Conservation (phyloP, 139 green algal genomes). For the Coccomyxa sp. region DNA sequence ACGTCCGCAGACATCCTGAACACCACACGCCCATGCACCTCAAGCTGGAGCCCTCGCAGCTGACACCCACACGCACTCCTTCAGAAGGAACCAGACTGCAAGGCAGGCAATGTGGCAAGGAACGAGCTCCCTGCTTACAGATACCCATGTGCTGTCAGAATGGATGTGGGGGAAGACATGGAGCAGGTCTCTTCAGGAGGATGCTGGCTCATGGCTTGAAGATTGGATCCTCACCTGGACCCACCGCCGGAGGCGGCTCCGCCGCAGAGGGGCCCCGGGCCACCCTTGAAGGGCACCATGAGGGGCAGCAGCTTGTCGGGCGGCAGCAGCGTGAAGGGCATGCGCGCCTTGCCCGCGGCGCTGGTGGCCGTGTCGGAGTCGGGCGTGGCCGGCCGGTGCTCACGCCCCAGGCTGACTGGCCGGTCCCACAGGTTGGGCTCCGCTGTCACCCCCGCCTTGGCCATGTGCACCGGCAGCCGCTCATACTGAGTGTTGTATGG, state of each 20-base stretch:
- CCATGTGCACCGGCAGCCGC: slow-evolving; percentile 57
- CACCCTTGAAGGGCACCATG: slow-evolving; percentile 78
- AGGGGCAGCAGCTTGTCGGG: slow-evolving; percentile 78
- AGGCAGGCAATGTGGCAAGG: no score
- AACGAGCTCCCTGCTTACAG: no score
- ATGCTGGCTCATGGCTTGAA: no score
- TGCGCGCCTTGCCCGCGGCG: neutral
- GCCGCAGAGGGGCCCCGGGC: slow-evolving; percentile 38
- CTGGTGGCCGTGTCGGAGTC: slow-evolving; percentile 12
- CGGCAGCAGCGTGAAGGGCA: slow-evolving; percentile 47
- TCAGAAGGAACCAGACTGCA: no score
- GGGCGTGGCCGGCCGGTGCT: slow-evolving; percentile 23
- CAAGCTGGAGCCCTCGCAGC: neutral
- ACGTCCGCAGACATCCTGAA: slow-evolving; percentile 19
- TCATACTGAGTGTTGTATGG: slow-evolving; percentile 80
- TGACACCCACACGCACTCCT: no score
- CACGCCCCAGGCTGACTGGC: slow-evolving; percentile 49
- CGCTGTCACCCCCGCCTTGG: slow-evolving; percentile 47
- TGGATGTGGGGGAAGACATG: no score
- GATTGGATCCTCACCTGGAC: neutral
- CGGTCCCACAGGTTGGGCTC: slow-evolving; percentile 62
- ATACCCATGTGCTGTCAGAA: no score
- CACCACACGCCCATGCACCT: neutral
- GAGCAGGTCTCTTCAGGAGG: no score
- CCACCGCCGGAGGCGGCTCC: slow-evolving; percentile 20